Conservation (phyloP, 1,284 basidiomycete genomes). For the Pascua guehoae region DNA sequence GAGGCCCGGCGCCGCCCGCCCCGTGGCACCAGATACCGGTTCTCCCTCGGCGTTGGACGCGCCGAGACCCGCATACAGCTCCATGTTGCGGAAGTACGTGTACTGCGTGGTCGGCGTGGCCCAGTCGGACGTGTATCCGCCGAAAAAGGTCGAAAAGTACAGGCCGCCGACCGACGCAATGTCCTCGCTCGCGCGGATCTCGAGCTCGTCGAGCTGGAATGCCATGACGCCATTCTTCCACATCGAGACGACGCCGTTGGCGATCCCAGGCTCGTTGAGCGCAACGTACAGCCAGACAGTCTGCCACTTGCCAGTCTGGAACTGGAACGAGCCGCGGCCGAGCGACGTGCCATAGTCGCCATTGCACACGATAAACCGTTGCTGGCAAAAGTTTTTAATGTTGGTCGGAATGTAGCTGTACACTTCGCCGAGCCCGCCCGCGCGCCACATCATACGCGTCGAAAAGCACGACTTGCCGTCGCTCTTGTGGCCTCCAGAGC, state of each 20-base stretch:
- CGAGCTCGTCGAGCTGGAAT: conserved; percentile 39
- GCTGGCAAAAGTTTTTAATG: conserved; percentile 33
- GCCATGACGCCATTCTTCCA: conserved; percentile 46
- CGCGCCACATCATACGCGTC: conserved; percentile 50
- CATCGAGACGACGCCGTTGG: conserved; percentile 43
- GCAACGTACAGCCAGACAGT: conserved; percentile 45
- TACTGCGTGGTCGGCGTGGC: conserved; percentile 43
- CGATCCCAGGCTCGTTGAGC: conserved; percentile 39
- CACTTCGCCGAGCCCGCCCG: conserved; percentile 44
- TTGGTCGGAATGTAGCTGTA: conserved; percentile 49
- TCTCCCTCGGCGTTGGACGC: conserved; percentile 26
- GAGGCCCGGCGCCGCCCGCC: not conserved
- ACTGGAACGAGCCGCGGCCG: conserved; percentile 42
- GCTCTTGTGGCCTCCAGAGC: conserved; percentile 46
- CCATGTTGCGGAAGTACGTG: conserved; percentile 45
- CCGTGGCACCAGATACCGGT: not conserved
- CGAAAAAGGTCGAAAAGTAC: conserved; percentile 51
- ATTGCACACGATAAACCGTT: conserved; percentile 42
- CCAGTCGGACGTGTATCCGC: conserved; percentile 46
- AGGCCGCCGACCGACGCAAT: conserved; percentile 39
- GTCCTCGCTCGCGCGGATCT: conserved; percentile 32
- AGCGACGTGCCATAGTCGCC: conserved; percentile 49
- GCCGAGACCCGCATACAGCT: conserved; percentile 34
- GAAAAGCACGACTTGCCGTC: conserved; percentile 47
- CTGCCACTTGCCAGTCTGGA: conserved; percentile 44